Evolutionary conservation across 352 stramenopile genomes (phyloP).

Genomic region (Globisporangium apiculatum): DNA sequence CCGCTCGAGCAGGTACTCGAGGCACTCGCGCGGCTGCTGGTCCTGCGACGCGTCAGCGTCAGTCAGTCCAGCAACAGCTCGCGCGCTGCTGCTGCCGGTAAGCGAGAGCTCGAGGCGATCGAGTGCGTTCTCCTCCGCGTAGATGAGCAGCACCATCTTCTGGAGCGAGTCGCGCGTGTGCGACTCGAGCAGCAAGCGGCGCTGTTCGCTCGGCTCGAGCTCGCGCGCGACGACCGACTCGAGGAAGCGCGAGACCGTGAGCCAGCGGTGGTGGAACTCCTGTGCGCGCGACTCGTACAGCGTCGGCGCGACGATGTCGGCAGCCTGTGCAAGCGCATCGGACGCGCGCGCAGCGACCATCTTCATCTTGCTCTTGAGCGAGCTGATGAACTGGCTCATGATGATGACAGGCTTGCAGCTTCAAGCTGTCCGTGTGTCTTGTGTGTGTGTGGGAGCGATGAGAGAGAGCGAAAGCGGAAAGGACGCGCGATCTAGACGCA

Average conservation of each 20-base stretch:
- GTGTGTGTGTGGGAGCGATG: background rate
- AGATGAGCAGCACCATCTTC: conserved; percentile 84
- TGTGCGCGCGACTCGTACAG: conserved; percentile 78
- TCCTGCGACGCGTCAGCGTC: conserved; percentile 16
- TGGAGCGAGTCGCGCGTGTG: conserved; percentile 78
- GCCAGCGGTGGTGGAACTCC: conserved; percentile 84
- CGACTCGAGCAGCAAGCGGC: conserved; percentile 67
- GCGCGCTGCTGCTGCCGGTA: conserved; percentile 3
- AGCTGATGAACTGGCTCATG: conserved; percentile 41
- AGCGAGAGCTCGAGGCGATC: conserved; percentile 62
- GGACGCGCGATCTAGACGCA: background rate
- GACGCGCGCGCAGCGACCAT: conserved; percentile 68
- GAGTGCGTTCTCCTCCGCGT: conserved; percentile 72
- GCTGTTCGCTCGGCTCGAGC: conserved; percentile 59
- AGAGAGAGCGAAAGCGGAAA: background rate
- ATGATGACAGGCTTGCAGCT: background rate
- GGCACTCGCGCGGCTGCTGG: conserved; percentile 47
- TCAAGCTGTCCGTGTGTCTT: background rate
- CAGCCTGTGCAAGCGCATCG: conserved; percentile 64
- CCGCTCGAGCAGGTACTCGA: conserved; percentile 82
- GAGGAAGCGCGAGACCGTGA: conserved; percentile 67
- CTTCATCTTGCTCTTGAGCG: conserved; percentile 73
- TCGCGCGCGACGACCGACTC: conserved; percentile 63
- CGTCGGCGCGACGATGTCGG: conserved; percentile 69
- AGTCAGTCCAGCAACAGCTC: conserved; percentile 6